These are phyloP conservation scores for Spinellus fusiger DNA, from an alignment of 192 early-diverging fungal genomes.

Conservation along the genomic window DNA sequence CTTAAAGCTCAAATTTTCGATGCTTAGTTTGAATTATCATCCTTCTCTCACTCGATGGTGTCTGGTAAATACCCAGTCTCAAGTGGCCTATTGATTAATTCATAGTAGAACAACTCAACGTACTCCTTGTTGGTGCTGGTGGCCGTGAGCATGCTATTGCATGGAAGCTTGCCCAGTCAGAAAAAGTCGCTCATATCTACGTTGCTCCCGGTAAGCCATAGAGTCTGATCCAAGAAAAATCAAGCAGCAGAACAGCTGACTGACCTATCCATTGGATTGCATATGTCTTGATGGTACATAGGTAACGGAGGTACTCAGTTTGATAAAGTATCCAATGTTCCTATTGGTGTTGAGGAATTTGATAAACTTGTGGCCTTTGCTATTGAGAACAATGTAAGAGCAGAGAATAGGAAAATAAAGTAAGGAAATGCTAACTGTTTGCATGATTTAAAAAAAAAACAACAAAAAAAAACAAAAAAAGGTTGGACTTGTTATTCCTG, in stretches of 20 bases:
- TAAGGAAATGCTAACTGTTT: background rate
- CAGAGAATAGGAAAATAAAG: background rate
- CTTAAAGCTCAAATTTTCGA: too few relatives aligned
- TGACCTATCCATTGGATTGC: background rate
- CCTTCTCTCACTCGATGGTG: too few relatives aligned
- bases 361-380: conserved; percentile 73
- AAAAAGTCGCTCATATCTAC: conserved; percentile 73
- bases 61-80: too few relatives aligned
- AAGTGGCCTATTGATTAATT: too few relatives aligned
- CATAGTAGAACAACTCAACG: conserved; percentile 45
- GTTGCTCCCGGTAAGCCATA: conserved; percentile 77
- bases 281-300: conserved; percentile 33
- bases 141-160: conserved; percentile 97
- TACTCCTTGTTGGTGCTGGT: conserved; percentile 90
- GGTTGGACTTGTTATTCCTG: conserved; percentile 82
- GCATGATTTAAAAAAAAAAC: too few relatives aligned
- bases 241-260: background rate
- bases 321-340: conserved; percentile 78
- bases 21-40: too few relatives aligned
- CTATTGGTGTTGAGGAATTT: conserved; percentile 68
- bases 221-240: background rate
- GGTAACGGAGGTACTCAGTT: conserved; percentile 92
- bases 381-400: conserved; percentile 60
- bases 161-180: conserved; percentile 80
- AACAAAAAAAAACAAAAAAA: too few relatives aligned